Evolutionary conservation across 805 yeast genomes (phyloP).

Genomic region (Yamadazyma takamatsuzukensis): DNA sequence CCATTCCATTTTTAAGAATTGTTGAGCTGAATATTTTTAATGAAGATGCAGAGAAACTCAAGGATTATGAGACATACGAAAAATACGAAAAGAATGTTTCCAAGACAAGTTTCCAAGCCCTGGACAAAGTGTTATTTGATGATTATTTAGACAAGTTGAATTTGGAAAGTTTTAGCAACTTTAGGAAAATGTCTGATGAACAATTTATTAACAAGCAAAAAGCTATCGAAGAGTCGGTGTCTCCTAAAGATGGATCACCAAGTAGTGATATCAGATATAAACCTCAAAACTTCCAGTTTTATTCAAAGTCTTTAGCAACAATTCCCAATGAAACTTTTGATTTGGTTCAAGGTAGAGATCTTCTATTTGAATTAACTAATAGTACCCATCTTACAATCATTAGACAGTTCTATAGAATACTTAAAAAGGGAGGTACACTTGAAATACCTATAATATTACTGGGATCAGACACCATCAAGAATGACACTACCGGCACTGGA

Average conservation of each 20-base stretch:
- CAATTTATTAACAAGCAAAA: no score
- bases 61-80: constrained; percentile 15
- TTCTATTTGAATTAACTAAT: constrained; percentile 27
- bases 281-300: constrained; percentile 31
- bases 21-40: constrained; percentile 29
- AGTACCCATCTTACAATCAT: constrained; percentile 23
- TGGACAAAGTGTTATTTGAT: constrained; percentile 20
- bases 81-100: constrained; percentile 8
- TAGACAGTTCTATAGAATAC: constrained; percentile 31
- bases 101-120: constrained; percentile 17
- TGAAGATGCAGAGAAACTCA: constrained; percentile 20
- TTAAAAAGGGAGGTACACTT: constrained; percentile 31
- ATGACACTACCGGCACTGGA: constrained; percentile 10
- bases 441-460: constrained; percentile 26
- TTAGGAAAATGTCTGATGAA: constrained; percentile 9
- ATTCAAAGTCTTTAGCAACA: constrained; percentile 19
- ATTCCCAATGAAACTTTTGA: constrained; percentile 30
- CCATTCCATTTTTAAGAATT: constrained; percentile 34
- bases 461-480: constrained; percentile 11
- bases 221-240: constrained; percentile 6
- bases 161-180: constrained; percentile 17
- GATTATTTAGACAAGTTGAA: constrained; percentile 18
- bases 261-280: constrained; percentile 13
- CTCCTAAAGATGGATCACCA: constrained; percentile 1
- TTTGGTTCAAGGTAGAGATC: constrained; percentile 34